Base-by-base conservation (phyloP, 2,329 filamentous ascomycete genomes). In the Metarhizium rileyi region DNA sequence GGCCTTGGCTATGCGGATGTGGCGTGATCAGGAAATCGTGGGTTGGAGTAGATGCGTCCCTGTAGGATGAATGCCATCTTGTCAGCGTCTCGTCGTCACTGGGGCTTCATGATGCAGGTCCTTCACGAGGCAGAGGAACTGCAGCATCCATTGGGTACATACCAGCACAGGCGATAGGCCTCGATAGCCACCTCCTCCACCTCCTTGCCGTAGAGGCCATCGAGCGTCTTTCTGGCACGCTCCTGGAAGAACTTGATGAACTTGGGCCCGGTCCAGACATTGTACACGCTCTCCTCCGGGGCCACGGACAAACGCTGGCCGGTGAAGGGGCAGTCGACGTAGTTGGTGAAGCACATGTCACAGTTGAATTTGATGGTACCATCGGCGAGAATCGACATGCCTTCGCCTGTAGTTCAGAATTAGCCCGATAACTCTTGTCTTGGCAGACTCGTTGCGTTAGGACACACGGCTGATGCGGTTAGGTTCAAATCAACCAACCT, bases 11-110 rank as follows among this genome's bases (percentile, higher is more conserved):
- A 56, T 70, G 63, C 5, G 70, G 62, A 52, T 78, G 70, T 2
- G 77, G 73, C 7, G 73, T 72, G 56, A 84, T 75, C 48, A 84
- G 67, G 56, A 80, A 81, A 58, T 84, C 79, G 61, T 84, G 78
- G 8, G 74, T 78, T 0, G 78, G 77, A 2, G 78, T 81, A 35
- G 80, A 74, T 30, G 76, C 74, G 57, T 84, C 81, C 75, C 79
- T 83, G 62, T 16, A 35, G 27, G 26, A n/a, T n/a, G 22, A 44
- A 22, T 26, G 18, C 20, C 25, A n/a, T 27, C n/a, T 33, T 7
- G 47, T 50, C 47, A 38, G 36, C 23, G 40, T 46, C n/a, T n/a
- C n/a, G 33, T 41, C 12, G 30, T 33, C 10, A 48, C 48, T 47
- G 35, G 36, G n/a, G n/a, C n/a, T 36, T 47, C 20, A 25, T 5